Percentiles rank a stretch among this genome's conserved stretches.
phyloP scores from a whole-genome alignment of 768 basidiomycete genomes.

The Pulveroboletus sp. region DNA sequence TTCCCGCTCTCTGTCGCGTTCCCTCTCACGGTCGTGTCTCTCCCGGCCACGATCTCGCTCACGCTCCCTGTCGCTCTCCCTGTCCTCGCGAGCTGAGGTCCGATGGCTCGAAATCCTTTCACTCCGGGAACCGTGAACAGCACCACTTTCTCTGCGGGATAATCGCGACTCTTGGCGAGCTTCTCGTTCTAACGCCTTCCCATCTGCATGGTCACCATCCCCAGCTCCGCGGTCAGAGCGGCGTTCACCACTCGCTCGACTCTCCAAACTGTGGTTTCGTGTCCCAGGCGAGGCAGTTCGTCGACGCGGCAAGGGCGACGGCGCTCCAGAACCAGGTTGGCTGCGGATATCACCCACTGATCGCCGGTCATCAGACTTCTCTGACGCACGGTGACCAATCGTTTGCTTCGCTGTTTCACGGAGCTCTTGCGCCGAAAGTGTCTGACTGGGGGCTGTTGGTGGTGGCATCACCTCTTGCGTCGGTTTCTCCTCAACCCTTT shows the following conservation, averaged over 20 bases:
- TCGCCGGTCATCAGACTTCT: constrained; percentile 40
- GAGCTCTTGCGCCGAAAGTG: constrained; percentile 72
- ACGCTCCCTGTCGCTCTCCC: constrained; percentile 46
- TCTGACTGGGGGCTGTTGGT: constrained; percentile 75
- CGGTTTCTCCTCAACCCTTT: constrained; percentile 40
- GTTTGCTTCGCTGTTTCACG: constrained; percentile 77
- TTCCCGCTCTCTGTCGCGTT: constrained; percentile 41
- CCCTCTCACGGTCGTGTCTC: constrained; percentile 45
- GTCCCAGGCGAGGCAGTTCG: constrained; percentile 69
- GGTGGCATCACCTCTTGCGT: constrained; percentile 65
- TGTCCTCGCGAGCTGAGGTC: constrained; percentile 33
- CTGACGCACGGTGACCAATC: constrained; percentile 39
- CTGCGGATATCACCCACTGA: constrained; percentile 38
- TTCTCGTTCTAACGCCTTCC: constrained; percentile 54
- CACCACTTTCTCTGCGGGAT: constrained; percentile 44
- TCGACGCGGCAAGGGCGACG: constrained; percentile 52
- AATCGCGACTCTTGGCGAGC: constrained; percentile 42
- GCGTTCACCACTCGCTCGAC: constrained; percentile 68
- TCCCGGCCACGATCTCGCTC: constrained; percentile 48
- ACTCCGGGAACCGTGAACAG: constrained; percentile 49
- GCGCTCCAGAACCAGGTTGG: constrained; percentile 50
- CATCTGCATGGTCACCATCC: constrained; percentile 47
- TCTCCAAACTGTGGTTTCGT: constrained; percentile 68
- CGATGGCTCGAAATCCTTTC: constrained; percentile 49
- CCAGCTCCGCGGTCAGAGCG: constrained; percentile 49